Conservation (phyloP, 2,329 filamentous ascomycete species). For the Aspergillus fumigatus region DNA sequence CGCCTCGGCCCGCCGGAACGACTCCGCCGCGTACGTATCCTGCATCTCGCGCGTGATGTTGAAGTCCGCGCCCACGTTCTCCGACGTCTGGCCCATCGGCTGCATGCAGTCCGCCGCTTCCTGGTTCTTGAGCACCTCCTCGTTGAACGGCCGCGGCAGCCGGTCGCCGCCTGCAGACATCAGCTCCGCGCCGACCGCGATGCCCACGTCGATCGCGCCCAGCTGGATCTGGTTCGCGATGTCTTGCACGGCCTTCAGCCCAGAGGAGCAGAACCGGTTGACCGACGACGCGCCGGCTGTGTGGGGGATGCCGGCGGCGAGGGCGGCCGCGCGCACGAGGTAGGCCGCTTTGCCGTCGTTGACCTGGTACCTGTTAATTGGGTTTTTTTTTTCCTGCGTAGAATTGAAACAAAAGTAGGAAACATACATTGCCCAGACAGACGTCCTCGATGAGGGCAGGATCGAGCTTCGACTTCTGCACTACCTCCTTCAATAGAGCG, state of each 20-base stretch:
- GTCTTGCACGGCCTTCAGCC: constrained; percentile 90
- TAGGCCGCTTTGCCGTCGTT: constrained; percentile 82
- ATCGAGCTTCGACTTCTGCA: constrained; percentile 69
- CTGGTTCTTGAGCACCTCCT: constrained; percentile 68
- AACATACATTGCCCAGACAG: constrained; percentile 78
- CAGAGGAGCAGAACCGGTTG: constrained; percentile 97
- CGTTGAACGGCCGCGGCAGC: constrained; percentile 69
- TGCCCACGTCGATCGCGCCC: constrained; percentile 79
- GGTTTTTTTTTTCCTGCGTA: too few species aligned
- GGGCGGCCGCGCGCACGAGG: constrained; percentile 80
- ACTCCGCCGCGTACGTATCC: constrained; percentile 82
- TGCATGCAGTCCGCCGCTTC: constrained; percentile 82
- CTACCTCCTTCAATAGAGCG: constrained; percentile 72
- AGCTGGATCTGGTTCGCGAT: constrained; percentile 81
- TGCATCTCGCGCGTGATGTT: constrained; percentile 73
- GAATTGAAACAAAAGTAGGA: too few species aligned
- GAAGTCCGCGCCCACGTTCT: constrained; percentile 93
- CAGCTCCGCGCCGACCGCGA: constrained; percentile 82
- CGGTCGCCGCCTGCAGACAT: constrained; percentile 75
- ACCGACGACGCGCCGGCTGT: constrained; percentile 75
- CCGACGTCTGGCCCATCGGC: constrained; percentile 97
- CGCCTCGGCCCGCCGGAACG: constrained; percentile 77
- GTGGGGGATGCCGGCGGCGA: constrained; percentile 91
- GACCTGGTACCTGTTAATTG: constrained; percentile 47
- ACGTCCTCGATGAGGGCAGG: constrained; percentile 83